These are phyloP conservation scores for Magnaporthiopsis incrustans DNA, from an alignment of 2,329 filamentous ascomycete species.

Conservation along the genomic window DNA sequence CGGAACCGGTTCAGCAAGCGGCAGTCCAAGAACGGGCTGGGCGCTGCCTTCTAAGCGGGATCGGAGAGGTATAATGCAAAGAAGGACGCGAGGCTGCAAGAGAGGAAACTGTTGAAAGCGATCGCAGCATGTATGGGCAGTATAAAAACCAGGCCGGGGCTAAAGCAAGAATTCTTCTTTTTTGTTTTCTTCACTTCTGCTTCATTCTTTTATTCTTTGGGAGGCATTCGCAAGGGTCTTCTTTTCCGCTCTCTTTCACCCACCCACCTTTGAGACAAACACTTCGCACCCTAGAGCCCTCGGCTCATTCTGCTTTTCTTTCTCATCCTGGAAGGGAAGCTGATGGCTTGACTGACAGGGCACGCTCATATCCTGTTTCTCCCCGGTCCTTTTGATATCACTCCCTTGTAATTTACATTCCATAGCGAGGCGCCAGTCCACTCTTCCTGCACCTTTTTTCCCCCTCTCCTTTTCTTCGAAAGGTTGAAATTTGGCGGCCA, in stretches of 20 bases:
- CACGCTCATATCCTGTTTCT: constrained; percentile 1
- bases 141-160: neutral
- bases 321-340: neutral
- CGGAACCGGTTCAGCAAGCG: constrained; percentile 77
- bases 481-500: neutral
- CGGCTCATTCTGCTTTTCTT: neutral
- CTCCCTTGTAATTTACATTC: neutral
- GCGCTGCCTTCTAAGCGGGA: constrained; percentile 63
- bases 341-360: neutral
- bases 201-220: neutral
- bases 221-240: neutral
- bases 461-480: neutral
- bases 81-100: neutral
- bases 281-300: neutral
- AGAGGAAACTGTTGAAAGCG: neutral
- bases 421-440: constrained; percentile 1
- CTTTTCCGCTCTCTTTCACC: neutral
- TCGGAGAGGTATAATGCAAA: neutral
- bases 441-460: neutral
- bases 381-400: neutral
- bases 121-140: too few relatives aligned
- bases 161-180: neutral
- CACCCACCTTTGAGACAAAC: neutral
- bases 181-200: constrained; percentile 3
- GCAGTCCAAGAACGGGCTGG: constrained; percentile 89